Evolutionary conservation across 768 basidiomycete genomes (phyloP), one percentile per base, ranked within the genome.

Genomic region (Calocybe indica): DNA sequence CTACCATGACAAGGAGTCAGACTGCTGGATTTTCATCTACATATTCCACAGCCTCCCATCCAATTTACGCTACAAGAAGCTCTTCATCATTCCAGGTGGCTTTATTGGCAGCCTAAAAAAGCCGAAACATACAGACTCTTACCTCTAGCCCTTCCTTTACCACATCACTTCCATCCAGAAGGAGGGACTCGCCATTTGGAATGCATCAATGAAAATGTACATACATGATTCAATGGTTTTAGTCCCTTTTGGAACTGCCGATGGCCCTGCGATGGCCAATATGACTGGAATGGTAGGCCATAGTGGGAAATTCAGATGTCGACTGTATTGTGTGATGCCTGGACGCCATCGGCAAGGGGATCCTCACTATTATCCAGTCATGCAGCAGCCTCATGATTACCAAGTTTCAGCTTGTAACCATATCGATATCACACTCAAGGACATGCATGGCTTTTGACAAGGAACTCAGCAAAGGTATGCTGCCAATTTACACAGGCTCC

Each of bases 251-350:
- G 61, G 30, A 1, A 61, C 57, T 22, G 68, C 67, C 0, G 67
- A 75, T 49, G 59, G 61, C 0, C 63, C 66, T 32, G 70, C 58
- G 0, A 52, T 62, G 43, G 54, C 58, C 0, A 35, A 40, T 15
- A 44, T 71, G 2, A 58, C 55, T 35, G 65, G 67, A 1, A 40
- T 62, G 28, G 62, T 65, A n/a, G 62, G 69, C 0, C 68, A 72
- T 52, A 50, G 55, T 22, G 66, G 66, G 0, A 54, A 57, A 30
- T 56, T 59, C 35, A 66, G 64, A 0, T 79, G 75, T 47, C 55
- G 57, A 0, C 37, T 69, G 7, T 64, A 58, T 13, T 72, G 69
- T 47, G 45, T 41, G 1, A 28, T 70, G 0, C 45, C 40, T 8
- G 63, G 70, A 3, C 55, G 56, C 1, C 58, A 51, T 12, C 63